These are phyloP conservation scores for Sporopachydermia lactativora DNA, from an alignment of 805 yeast species.

Conservation along the genomic window DNA sequence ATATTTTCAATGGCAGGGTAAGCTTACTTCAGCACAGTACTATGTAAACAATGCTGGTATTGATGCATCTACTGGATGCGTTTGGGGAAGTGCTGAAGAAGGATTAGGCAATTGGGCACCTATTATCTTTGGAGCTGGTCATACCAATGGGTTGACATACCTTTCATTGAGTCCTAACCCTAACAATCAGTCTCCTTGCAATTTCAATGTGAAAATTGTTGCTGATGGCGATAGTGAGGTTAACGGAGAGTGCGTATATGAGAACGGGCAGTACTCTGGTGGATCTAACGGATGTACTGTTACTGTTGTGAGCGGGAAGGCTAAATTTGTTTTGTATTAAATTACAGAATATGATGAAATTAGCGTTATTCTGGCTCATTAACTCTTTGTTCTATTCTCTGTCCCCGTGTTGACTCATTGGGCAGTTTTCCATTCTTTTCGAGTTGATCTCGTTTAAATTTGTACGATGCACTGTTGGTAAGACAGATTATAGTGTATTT, in stretches of 20 bases:
- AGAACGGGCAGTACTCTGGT: conserved; percentile 61
- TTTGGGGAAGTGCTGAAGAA: conserved; percentile 76
- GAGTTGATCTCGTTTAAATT: conserved; percentile 1
- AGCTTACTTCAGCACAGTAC: conserved; percentile 84
- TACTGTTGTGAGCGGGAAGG: conserved; percentile 43
- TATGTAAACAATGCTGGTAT: conserved; percentile 97
- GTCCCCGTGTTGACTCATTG: too few relatives aligned
- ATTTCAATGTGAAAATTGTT: conserved; percentile 67
- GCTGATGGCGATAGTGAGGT: conserved; percentile 49
- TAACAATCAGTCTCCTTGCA: conserved; percentile 57
- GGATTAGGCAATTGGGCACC: conserved; percentile 98
- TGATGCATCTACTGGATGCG: conserved; percentile 77
- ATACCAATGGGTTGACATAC: conserved; percentile 58
- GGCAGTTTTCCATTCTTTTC: background rate
- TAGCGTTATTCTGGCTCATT: too few relatives aligned
- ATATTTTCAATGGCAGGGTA: conserved; percentile 76
- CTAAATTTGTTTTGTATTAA: conserved; percentile 42
- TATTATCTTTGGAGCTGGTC: conserved; percentile 86
- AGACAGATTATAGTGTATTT: too few relatives aligned
- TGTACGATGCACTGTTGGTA: too few relatives aligned
- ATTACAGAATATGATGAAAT: too few relatives aligned
- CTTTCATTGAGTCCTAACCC: conserved; percentile 92
- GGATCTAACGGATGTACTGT: conserved; percentile 53
- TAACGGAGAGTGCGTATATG: conserved; percentile 69
- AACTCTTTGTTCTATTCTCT: too few relatives aligned